phyloP scores from a whole-genome alignment of 768 basidiomycete genomes.

The Auriscalpium orientale region DNA sequence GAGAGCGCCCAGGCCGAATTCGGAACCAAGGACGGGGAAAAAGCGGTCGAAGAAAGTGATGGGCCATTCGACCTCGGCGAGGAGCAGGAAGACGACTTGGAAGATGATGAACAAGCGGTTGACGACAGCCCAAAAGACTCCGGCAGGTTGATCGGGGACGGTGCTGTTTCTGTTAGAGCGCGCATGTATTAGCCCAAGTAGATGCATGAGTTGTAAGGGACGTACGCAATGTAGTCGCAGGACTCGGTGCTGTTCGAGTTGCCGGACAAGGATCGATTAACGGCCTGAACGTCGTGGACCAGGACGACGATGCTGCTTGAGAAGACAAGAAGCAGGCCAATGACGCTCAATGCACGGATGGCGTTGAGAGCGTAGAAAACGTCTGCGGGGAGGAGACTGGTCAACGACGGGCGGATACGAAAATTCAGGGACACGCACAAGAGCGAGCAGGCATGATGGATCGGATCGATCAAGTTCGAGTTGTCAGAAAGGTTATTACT shows the following conservation, averaged over 20 bases:
- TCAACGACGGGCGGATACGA: not conserved
- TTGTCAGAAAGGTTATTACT: no score
- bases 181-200: not conserved
- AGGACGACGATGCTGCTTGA: slow-evolving; percentile 70
- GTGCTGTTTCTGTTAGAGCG: slow-evolving; percentile 51
- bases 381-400: slow-evolving; percentile 25
- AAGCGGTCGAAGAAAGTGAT: slow-evolving; percentile 68
- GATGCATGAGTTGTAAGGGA: slow-evolving; percentile 6
- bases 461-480: not conserved
- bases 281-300: slow-evolving; percentile 66
- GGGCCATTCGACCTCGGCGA: slow-evolving; percentile 84
- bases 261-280: slow-evolving; percentile 53
- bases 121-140: slow-evolving; percentile 85
- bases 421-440: not conserved
- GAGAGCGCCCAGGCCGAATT: slow-evolving; percentile 80
- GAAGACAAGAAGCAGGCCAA: slow-evolving; percentile 73
- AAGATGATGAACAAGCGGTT: slow-evolving; percentile 83
- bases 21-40: slow-evolving; percentile 80
- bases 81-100: slow-evolving; percentile 69
- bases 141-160: slow-evolving; percentile 87
- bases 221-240: slow-evolving; percentile 75
- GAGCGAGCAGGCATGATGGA: slow-evolving; percentile 6
- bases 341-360: slow-evolving; percentile 72
- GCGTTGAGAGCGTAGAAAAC: slow-evolving; percentile 73
- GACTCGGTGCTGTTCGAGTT: slow-evolving; percentile 29